phyloP scores from a whole-genome alignment of 345 rosid species.

The Eutrema heterophyllum region DNA sequence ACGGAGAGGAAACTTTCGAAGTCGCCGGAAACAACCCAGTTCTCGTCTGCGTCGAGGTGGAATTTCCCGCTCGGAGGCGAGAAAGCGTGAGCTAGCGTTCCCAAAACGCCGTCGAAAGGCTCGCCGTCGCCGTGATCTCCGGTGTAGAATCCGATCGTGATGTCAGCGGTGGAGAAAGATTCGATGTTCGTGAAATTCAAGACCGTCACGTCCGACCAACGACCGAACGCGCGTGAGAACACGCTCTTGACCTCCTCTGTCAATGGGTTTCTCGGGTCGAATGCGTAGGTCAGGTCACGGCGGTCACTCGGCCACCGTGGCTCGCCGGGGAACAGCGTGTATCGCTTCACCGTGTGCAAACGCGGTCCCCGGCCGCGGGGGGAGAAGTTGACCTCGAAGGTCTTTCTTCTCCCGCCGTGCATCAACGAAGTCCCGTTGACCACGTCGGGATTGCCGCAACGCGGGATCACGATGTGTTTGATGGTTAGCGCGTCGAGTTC shows the following conservation, averaged over 20 bases:
- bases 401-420: slow-evolving; percentile 49
- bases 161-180: slow-evolving; percentile 39
- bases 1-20: slow-evolving; percentile 21
- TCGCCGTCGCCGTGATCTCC: slow-evolving; percentile 97
- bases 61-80: slow-evolving; percentile 77
- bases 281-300: slow-evolving; percentile 60
- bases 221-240: slow-evolving; percentile 62
- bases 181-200: slow-evolving; percentile 54
- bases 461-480: slow-evolving; percentile 52
- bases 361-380: slow-evolving; percentile 1
- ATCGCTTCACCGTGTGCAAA: slow-evolving; percentile 56
- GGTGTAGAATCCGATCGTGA: slow-evolving; percentile 57
- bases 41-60: slow-evolving; percentile 72
- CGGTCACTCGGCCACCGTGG: slow-evolving; percentile 64
- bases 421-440: slow-evolving; percentile 76
- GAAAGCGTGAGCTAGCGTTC: slow-evolving; percentile 92
- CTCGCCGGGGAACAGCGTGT: slow-evolving; percentile 59
- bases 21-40: slow-evolving; percentile 65
- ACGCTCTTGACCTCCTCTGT: slow-evolving; percentile 48
- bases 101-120: slow-evolving; percentile 79
- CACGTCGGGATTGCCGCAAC: slow-evolving; percentile 89
- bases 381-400: slow-evolving; percentile 30
- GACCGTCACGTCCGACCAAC: slow-evolving; percentile 68
- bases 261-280: slow-evolving; percentile 41
- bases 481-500: slow-evolving; percentile 61